phyloP scores from a whole-genome alignment of 2,329 filamentous ascomycete genomes.

The Microcyclospora tardicrescens region DNA sequence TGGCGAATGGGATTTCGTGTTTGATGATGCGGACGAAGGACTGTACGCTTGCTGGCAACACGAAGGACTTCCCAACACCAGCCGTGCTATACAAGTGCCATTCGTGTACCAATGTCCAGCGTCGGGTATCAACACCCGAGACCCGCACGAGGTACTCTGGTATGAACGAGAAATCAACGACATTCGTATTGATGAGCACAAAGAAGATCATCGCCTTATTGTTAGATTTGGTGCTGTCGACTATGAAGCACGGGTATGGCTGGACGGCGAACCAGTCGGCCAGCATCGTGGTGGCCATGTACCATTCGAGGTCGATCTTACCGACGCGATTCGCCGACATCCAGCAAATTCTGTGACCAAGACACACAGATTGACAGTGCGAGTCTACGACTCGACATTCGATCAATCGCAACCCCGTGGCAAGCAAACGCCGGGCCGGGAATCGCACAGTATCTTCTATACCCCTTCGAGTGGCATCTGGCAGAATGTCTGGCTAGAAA shows the following conservation, averaged over 20 bases:
- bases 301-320: slow-evolving; percentile 44
- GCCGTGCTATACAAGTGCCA: slow-evolving; percentile 47
- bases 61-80: slow-evolving; percentile 34
- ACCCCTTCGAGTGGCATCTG: slow-evolving; percentile 62
- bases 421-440: slow-evolving; percentile 49
- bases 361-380: slow-evolving; percentile 36
- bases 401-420: slow-evolving; percentile 53
- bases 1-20: slow-evolving; percentile 50
- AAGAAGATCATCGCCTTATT: slow-evolving; percentile 32
- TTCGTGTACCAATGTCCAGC: slow-evolving; percentile 54
- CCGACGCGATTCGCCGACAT: slow-evolving; percentile 27
- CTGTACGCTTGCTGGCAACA: slow-evolving; percentile 41
- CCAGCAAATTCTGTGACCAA: slow-evolving; percentile 2
- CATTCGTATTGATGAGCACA: slow-evolving; percentile 6
- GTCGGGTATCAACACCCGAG: slow-evolving; percentile 48
- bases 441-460: slow-evolving; percentile 57
- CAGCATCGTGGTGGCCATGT: slow-evolving; percentile 48
- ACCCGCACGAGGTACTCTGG: slow-evolving; percentile 55
- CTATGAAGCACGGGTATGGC: slow-evolving; percentile 47
- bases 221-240: slow-evolving; percentile 50
- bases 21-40: slow-evolving; percentile 51
- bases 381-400: slow-evolving; percentile 51
- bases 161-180: slow-evolving; percentile 37
- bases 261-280: slow-evolving; percentile 40
- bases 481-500: slow-evolving; percentile 59